Base-by-base conservation (phyloP, 805 yeast genomes). In the Ogataea pini region DNA sequence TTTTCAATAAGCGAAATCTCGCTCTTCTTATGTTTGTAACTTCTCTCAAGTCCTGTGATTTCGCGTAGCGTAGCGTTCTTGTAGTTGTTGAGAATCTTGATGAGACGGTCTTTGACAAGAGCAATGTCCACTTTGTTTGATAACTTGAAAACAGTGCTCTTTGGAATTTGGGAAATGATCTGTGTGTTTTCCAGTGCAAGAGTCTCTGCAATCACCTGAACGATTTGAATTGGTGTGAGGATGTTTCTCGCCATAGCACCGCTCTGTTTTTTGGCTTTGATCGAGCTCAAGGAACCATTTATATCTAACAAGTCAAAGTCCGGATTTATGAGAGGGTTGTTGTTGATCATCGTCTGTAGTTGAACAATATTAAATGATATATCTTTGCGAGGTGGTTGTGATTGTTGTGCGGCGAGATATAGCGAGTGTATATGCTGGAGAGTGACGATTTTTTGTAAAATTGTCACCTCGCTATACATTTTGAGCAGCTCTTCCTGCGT, bases 1-100 rank as follows among this genome's bases (percentile, higher is more conserved):
- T 62, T 60, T 42, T 72, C 76, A 13, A 75, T 72, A 53, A 63
- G 58, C 20, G 68, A 70, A 7, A 75, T 72, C 47, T 75, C 78
- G 10, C 56, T 54, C 38, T 65, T 63, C 37, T 66, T 68, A 16
- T 46, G 57, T 34, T 64, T 64, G 57, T 70, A 73, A 13, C 59
- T 63, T 28, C 54, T 51, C 50, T 75, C 79, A 12, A 73, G 67
- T 48, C 63, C 63, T 20, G 76, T 72, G 49, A 69, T 64, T 31
- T 67, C 71, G 14, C 55, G 55, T 14, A 69, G 49, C 2, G 71
- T 60, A 10, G 61, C 50, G 39, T 65, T 65, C 46, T 67, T 68
- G 47, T 68, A 69, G 36, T 56, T 58, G 42, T 65, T 65, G 44
- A 65, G 52, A 6, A 68, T 60, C 50, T 66, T 65, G 7, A 67